Base-by-base conservation (phyloP, 345 rosid species). In the Populus davidiana region DNA sequence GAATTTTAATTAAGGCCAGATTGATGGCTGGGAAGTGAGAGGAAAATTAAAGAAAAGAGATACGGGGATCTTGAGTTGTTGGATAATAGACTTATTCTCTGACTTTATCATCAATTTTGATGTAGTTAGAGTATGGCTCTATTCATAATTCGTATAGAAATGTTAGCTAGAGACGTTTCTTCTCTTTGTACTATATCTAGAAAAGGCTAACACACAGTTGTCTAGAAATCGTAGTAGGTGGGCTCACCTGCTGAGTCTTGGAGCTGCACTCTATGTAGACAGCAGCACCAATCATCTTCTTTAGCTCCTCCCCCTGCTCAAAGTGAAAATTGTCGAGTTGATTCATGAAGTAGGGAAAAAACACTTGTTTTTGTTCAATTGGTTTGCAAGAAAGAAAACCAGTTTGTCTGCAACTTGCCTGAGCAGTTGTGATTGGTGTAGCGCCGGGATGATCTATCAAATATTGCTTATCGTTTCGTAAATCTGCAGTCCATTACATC, bases 191-290 rank as follows among this genome's bases (percentile, higher is more conserved):
- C 63, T 56, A 8, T n/a, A n/a, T 56, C 63, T 23, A n/a, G 25
- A 56, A 56, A 56, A 56, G 63, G 63, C 2, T n/a, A 56, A n/a
- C 63, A 56, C 13, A 23, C 23, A 56, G 27, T 56, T 7, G 9
- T 21, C 63, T n/a, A 59, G 29, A 59, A 59, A n/a, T 4, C 1
- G 13, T 23, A 10, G 23, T 0, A 44, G 33, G 14, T 31, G 61
- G 20, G 23, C 43, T 18, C 70, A 86, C 89, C 87, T 79, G 90
- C 52, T 86, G 90, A 76, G 88, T 86, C 83, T 88, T 86, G 75
- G 88, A 86, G 83, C 90, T 88, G 86, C 90, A 88, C 75, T 88
- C 90, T 41, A 84, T 52, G 80, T 88, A 88, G 75, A 81, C 70
- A 35, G 86, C 88, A 70, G 88, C 91, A 76, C 88, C 89, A 7